Base-by-base conservation (phyloP, 2,329 filamentous ascomycete genomes). In the Phaeosphaeriaceae sp. region DNA sequence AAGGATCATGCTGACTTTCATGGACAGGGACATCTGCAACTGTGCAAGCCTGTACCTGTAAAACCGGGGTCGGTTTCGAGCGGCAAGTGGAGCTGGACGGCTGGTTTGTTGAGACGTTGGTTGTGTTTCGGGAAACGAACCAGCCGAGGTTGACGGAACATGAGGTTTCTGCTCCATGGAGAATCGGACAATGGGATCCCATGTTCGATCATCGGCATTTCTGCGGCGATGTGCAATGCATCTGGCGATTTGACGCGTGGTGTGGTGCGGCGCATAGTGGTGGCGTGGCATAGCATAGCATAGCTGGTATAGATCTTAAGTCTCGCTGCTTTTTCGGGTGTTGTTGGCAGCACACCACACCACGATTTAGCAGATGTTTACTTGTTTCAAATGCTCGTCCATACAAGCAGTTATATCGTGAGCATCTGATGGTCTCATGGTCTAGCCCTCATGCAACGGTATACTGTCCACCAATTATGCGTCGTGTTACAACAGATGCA, bases 1-100 rank as follows among this genome's bases (percentile, higher is more conserved):
- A 24, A 19, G 47, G 54, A 60, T 56, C 22, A 58, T 57, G 50
- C 71, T 74, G 57, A 74, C 60, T 45, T 7, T 53, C 11, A 40
- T 60, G 58, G 62, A 67, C 71, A 77, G 76, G 57, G 76, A 78
- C 57, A 78, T 78, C 51, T 78, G 75, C 61, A 78, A 77, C 51
- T 77, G 75, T 45, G 76, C 76, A 44, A 77, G 75, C 63, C 66
- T 78, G 66, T 78, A 78, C 61, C 55, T 78, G 61, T 78, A 75
- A 60, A 58, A 31, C 24, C 9, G 17, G 41, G 44, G 42, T 15
- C 22, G 47, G 57, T 65, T 63, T 54, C 60, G 55, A 22, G 42
- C 42, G 42, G 19, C 46, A 48, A 46, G 22, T 46, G 20, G 20
- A 17, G 11, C 15, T 40, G 13, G 36, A 40, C 15, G 36, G 36